phyloP scores from a whole-genome alignment of 176 grass and related monocot species.

The Melocanna baccifera region DNA sequence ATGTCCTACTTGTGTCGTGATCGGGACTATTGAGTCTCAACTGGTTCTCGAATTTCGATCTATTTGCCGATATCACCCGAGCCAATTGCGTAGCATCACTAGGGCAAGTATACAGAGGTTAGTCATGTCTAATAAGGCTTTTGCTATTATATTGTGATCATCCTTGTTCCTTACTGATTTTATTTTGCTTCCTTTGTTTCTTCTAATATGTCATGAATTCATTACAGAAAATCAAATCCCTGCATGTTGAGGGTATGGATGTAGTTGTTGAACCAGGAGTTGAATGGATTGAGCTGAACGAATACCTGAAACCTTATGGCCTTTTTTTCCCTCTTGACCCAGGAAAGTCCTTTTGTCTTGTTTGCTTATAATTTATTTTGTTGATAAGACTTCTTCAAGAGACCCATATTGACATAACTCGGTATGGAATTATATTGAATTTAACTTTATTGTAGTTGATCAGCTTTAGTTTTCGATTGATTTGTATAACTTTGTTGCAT shows the following conservation, averaged over 20 bases:
- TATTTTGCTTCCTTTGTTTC: constrained; percentile 26
- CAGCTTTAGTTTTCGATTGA: neutral
- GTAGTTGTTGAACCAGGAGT: constrained; percentile 90
- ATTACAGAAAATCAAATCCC: constrained; percentile 79
- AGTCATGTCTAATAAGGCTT: too few relatives aligned
- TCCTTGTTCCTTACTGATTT: constrained; percentile 22
- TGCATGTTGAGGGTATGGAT: constrained; percentile 96
- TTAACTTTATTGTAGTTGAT: constrained; percentile 1
- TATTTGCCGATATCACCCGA: too few relatives aligned
- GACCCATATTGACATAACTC: neutral
- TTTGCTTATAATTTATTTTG: neutral
- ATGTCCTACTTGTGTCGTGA: too few relatives aligned
- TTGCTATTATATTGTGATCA: neutral
- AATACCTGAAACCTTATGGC: constrained; percentile 87
- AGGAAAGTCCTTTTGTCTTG: constrained; percentile 49
- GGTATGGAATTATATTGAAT: neutral
- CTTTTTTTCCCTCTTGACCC: constrained; percentile 99
- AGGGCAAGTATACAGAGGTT: too few relatives aligned
- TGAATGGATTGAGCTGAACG: constrained; percentile 97
- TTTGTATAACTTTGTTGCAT: neutral
- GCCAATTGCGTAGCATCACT: too few relatives aligned
- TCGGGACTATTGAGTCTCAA: too few relatives aligned
- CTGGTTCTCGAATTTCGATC: too few relatives aligned
- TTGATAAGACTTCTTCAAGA: neutral
- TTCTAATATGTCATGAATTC: constrained; percentile 20